Percentiles rank a stretch among this genome's conserved stretches.
phyloP scores from a whole-genome alignment of 352 stramenopile genomes.

The Discostella stelligera region DNA sequence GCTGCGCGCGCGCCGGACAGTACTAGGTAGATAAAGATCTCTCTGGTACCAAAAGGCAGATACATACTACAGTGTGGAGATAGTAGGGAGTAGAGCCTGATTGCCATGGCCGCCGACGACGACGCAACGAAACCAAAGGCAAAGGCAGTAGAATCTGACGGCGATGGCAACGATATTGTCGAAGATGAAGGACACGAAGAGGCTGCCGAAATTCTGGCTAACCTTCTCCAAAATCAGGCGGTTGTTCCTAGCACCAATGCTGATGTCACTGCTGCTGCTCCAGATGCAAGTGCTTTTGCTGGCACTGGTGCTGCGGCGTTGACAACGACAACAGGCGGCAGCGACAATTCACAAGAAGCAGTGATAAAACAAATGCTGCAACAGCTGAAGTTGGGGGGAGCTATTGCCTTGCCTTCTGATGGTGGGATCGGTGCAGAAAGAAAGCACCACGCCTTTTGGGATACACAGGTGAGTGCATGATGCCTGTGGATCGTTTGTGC shows the following conservation, averaged over 20 bases:
- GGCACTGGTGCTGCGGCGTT: neutral
- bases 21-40: too few species aligned
- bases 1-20: too few species aligned
- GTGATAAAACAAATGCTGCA: constrained; percentile 23
- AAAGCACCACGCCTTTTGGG: constrained; percentile 75
- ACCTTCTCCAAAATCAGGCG: constrained; percentile 34
- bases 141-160: neutral
- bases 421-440: constrained; percentile 22
- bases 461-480: constrained; percentile 69
- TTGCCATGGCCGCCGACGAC: neutral
- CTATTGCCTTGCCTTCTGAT: neutral
- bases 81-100: too few species aligned
- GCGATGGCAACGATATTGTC: neutral
- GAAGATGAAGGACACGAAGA: constrained; percentile 22
- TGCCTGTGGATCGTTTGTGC: neutral
- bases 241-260: neutral
- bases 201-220: constrained; percentile 30
- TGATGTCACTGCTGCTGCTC: neutral
- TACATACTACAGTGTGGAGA: too few species aligned
- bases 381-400: constrained; percentile 18
- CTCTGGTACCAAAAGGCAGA: too few species aligned
- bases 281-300: neutral
- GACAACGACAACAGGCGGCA: neutral
- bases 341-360: neutral
- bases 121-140: neutral